Conservation (phyloP, 768 basidiomycete species). For the Clitopilus passeckerianus region DNA sequence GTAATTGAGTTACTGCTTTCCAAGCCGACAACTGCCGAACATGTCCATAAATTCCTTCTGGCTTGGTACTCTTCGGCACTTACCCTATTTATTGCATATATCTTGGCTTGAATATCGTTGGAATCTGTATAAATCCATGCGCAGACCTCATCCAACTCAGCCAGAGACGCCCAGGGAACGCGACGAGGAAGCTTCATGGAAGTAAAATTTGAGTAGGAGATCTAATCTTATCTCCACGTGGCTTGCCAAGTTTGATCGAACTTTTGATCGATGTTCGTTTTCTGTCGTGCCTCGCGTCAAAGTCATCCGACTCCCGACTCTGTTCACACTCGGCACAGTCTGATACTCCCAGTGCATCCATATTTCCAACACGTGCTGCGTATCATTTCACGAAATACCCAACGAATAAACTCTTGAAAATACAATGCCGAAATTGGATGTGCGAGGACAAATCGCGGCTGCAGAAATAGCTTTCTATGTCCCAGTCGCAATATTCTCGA, state of each 20-base stretch:
- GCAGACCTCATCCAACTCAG: slow-evolving; percentile 73
- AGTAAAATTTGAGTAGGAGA: neutral
- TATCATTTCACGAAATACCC: slow-evolving; percentile 11
- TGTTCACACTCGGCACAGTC: neutral
- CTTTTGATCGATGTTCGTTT: slow-evolving; percentile 17
- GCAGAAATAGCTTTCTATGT: slow-evolving; percentile 57
- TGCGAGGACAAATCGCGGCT: slow-evolving; percentile 49
- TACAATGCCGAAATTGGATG: slow-evolving; percentile 37
- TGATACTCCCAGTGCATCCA: slow-evolving; percentile 2
- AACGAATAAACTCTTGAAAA: neutral
- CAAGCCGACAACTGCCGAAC: slow-evolving; percentile 66
- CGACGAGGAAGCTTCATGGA: slow-evolving; percentile 72
- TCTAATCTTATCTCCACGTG: slow-evolving; percentile 15
- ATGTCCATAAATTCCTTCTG: slow-evolving; percentile 6
- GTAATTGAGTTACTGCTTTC: slow-evolving; percentile 69
- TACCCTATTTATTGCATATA: slow-evolving; percentile 61
- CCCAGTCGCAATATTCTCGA: slow-evolving; percentile 44
- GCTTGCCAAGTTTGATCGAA: neutral
- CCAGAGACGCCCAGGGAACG: slow-evolving; percentile 68
- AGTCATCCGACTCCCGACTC: neutral
- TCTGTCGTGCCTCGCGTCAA: neutral
- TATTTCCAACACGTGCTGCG: slow-evolving; percentile 8
- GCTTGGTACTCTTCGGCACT: slow-evolving; percentile 15
- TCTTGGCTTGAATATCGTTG: slow-evolving; percentile 49
- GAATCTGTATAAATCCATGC: slow-evolving; percentile 71